Evolutionary conservation across 2,329 filamentous ascomycete genomes (phyloP).

Genomic region (Chaetomium globosum): DNA sequence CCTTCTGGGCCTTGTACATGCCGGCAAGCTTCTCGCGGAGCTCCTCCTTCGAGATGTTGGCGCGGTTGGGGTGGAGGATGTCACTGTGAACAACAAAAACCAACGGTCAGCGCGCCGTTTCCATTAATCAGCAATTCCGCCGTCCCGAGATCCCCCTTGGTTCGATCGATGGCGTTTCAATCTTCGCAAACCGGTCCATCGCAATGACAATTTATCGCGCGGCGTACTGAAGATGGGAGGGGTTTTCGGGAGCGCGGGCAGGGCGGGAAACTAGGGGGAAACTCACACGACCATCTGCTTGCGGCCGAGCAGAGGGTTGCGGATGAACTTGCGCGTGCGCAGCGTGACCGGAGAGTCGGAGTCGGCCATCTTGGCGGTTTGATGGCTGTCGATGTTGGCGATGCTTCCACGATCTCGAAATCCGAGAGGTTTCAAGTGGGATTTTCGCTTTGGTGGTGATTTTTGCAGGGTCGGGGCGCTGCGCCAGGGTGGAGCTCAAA

Average conservation of each 20-base stretch:
- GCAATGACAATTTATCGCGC: constrained; percentile 12
- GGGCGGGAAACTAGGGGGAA: constrained; percentile 30
- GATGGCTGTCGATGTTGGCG: constrained; percentile 36
- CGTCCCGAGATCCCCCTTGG: neutral
- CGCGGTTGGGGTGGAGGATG: constrained; percentile 96
- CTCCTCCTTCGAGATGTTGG: constrained; percentile 99
- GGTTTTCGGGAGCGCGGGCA: constrained; percentile 16
- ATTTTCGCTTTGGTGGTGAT: constrained; percentile 35
- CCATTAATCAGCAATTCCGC: constrained; percentile 17
- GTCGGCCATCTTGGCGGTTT: constrained; percentile 76
- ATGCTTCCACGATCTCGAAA: constrained; percentile 35
- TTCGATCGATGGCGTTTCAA: constrained; percentile 9
- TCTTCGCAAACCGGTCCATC: neutral
- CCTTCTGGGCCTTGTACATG: constrained; percentile 98
- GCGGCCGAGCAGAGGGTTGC: constrained; percentile 97
- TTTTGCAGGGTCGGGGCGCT: constrained; percentile 33
- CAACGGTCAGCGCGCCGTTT: constrained; percentile 30
- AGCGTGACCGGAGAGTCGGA: constrained; percentile 75
- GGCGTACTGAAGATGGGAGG: neutral
- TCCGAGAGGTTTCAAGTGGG: constrained; percentile 30
- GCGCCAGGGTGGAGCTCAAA: constrained; percentile 34
- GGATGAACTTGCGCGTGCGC: constrained; percentile 99
- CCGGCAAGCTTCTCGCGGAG: constrained; percentile 91
- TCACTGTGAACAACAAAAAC: constrained; percentile 63
- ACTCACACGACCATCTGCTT: constrained; percentile 99